These are phyloP conservation scores for Pulveroboletus sp. DNA, from an alignment of 1,284 basidiomycete genomes.

Conservation along the genomic window DNA sequence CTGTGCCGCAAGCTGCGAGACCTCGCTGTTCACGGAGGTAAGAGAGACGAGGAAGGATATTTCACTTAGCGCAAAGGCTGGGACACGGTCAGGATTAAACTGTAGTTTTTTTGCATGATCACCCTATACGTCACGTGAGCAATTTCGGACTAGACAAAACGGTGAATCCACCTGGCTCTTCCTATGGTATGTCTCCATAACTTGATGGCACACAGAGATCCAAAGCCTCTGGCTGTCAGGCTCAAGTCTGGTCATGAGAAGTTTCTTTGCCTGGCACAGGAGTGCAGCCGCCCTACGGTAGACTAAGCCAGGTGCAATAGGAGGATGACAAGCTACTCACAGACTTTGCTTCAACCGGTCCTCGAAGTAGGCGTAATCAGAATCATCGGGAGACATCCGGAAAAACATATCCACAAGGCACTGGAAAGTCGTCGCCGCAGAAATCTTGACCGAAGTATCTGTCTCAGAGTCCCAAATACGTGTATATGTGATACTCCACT, in stretches of 20 bases:
- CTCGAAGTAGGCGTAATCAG: constrained; percentile 31
- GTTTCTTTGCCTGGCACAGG: constrained; percentile 51
- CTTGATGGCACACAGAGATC: constrained; percentile 56
- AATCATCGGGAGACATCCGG: constrained; percentile 38
- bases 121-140: constrained; percentile 30
- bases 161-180: constrained; percentile 42
- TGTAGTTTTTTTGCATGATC: constrained; percentile 48
- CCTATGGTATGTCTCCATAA: constrained; percentile 53
- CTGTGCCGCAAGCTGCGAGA: constrained; percentile 65
- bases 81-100: constrained; percentile 45
- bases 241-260: constrained; percentile 56
- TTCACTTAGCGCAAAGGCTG: constrained; percentile 64
- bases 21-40: constrained; percentile 60
- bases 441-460: constrained; percentile 63
- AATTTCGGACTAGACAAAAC: background rate
- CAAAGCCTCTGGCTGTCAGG: constrained; percentile 61
- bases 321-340: constrained; percentile 14
- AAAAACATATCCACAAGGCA: constrained; percentile 45
- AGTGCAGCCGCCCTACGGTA: constrained; percentile 50
- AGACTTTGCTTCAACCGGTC: constrained; percentile 36
- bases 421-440: constrained; percentile 47
- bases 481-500: constrained; percentile 45
- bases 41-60: constrained; percentile 68
- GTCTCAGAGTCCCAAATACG: constrained; percentile 59
- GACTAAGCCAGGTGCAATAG: constrained; percentile 6